Evolutionary conservation across 2,329 filamentous ascomycete genomes (phyloP), one percentile per base, ranked within the genome.

Genomic region (Tolypocladium tundrense): DNA sequence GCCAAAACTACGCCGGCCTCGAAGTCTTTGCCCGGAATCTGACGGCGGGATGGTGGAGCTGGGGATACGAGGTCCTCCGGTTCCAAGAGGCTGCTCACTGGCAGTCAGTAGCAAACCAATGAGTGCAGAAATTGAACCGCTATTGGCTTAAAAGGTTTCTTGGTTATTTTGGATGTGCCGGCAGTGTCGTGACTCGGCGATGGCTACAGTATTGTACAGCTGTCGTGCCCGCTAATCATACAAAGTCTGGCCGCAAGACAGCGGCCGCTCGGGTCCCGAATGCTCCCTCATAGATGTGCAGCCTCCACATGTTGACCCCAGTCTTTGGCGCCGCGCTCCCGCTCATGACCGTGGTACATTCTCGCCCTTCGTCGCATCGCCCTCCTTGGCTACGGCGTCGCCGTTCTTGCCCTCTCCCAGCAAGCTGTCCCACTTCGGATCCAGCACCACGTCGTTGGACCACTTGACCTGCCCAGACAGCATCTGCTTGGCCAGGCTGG

Each of bases 1-100:
- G 75, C 0, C 62, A 66, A 3, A 69, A 75, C 2, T 86, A 84
- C 63, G 66, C 68, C 19, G 88, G 81, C 2, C 73, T 92, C n/a
- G 90, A 94, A 70, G 76, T 92, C 2, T 94, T 93, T 73, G 87
- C 88, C 1, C 79, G 90, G 58, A 84, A 88, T 67, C 72, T 91
- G 51, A 90, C 88, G 1, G 79, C 83, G 9, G 87, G 87, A 0
- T 93, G 90, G 89, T 88, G 85, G 80, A 81, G 82, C 35, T 92
- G 88, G 88, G 90, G 90, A 3, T 80, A 91, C 63, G 85, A 93
- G 65, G 86, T 83, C 10, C 70, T 90, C 58, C 82, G 82, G 60
- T 91, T 88, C 64, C 90, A 92, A 66, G 77, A 79, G 59, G 69
- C 77, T 8, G 73, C 78, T 42, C 72, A 79, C 64, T 87, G 83